phyloP scores from a whole-genome alignment of 1,284 basidiomycete genomes.

The Puccinia coronata region DNA sequence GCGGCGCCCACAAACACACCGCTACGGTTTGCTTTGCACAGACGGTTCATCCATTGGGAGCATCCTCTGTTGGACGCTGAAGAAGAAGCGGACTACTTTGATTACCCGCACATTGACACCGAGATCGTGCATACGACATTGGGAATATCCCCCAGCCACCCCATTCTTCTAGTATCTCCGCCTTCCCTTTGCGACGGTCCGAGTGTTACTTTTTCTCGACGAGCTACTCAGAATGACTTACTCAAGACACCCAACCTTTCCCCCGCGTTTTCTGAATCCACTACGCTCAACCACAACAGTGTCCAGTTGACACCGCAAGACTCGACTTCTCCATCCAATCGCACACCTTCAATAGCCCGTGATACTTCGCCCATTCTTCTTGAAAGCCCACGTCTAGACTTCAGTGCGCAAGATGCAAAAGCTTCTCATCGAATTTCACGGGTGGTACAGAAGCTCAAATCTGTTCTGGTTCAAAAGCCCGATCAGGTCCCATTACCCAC shows the following conservation, averaged over 20 bases:
- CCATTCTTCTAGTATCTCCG: background rate
- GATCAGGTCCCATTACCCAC: background rate
- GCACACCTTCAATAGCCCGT: no score
- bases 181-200: background rate
- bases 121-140: conserved; percentile 4
- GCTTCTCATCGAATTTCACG: conserved; percentile 8
- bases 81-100: conserved; percentile 29
- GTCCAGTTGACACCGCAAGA: background rate
- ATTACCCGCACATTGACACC: conserved; percentile 13
- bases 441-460: conserved; percentile 16
- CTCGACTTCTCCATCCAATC: background rate
- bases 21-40: conserved; percentile 59
- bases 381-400: background rate
- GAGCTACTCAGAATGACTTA: background rate
- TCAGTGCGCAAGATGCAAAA: background rate
- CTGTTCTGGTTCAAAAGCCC: background rate
- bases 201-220: no score
- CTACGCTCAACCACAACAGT: background rate
- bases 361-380: background rate
- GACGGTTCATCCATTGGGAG: conserved; percentile 48
- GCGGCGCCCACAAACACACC: conserved; percentile 59
- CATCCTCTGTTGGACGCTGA: conserved; percentile 14
- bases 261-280: background rate
- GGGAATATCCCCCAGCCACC: background rate
- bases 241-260: background rate